phyloP scores from a whole-genome alignment of 257 asterid genomes.

The Catharanthus roseus region DNA sequence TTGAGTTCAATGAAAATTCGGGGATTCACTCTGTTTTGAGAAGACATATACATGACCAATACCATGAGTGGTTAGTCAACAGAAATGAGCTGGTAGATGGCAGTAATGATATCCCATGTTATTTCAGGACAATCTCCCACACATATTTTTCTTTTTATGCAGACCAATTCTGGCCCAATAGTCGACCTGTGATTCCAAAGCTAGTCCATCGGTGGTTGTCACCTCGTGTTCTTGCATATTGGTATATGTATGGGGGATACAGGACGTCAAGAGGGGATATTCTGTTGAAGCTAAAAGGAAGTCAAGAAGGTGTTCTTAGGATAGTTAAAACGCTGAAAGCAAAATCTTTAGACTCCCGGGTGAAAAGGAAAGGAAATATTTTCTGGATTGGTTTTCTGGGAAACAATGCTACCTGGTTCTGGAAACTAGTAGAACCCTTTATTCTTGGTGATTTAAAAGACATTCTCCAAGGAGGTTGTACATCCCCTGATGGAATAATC shows the following conservation, averaged over 20 bases:
- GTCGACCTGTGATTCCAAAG: constrained; percentile 60
- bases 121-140: constrained; percentile 54
- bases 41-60: constrained; percentile 52
- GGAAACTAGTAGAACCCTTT: constrained; percentile 64
- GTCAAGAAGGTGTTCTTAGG: constrained; percentile 48
- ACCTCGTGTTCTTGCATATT: constrained; percentile 82
- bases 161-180: constrained; percentile 66
- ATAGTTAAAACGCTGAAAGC: constrained; percentile 45
- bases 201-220: constrained; percentile 87
- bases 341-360: constrained; percentile 48
- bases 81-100: constrained; percentile 24
- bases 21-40: constrained; percentile 46
- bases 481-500: constrained; percentile 23
- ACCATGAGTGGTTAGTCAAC: constrained; percentile 68
- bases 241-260: constrained; percentile 91
- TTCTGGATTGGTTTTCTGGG: constrained; percentile 91
- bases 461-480: constrained; percentile 33
- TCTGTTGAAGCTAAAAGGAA: constrained; percentile 61
- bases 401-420: constrained; percentile 46
- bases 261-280: constrained; percentile 77
- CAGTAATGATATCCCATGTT: constrained; percentile 31
- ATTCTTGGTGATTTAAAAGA: constrained; percentile 57
- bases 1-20: constrained; percentile 50
- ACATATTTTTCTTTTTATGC: constrained; percentile 64
- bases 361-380: constrained; percentile 51